Conservation (phyloP, 345 rosid genomes). For the Eucalyptus albens region DNA sequence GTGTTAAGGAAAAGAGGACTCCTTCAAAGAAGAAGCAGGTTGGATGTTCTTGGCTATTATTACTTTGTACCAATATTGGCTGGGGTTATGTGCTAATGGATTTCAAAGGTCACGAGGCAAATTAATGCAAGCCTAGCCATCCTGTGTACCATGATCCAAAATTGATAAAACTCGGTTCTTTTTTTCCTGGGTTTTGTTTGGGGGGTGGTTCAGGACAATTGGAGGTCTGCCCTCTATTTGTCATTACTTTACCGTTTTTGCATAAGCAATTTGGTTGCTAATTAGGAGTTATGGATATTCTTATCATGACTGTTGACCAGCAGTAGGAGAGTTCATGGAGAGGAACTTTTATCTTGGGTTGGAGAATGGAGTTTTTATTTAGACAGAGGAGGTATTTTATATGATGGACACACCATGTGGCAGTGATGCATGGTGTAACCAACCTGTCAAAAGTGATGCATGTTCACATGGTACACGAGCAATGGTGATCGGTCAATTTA, state of each 20-base stretch:
- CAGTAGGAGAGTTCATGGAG: background rate
- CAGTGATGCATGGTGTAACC: background rate
- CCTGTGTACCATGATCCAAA: background rate
- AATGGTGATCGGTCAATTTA: background rate
- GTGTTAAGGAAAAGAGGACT: conserved; percentile 24
- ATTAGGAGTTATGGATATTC: background rate
- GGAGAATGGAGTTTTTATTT: background rate
- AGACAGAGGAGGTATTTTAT: background rate
- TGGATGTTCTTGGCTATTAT: background rate
- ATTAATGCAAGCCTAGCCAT: background rate
- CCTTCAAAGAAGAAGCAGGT: conserved; percentile 80
- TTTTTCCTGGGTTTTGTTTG: background rate
- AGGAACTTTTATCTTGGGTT: background rate
- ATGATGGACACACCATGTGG: background rate
- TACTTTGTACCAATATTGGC: background rate
- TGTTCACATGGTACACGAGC: background rate
- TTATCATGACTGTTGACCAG: background rate
- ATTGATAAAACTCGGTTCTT: background rate
- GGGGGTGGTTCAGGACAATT: background rate
- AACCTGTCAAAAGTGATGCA: background rate
- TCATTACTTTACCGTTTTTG: background rate
- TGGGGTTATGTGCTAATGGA: background rate
- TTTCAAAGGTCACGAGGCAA: background rate
- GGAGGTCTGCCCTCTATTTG: background rate
- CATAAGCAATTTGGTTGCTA: background rate